Conservation (phyloP, 2,329 filamentous ascomycete species). For the Simplicillium aogashimaense region DNA sequence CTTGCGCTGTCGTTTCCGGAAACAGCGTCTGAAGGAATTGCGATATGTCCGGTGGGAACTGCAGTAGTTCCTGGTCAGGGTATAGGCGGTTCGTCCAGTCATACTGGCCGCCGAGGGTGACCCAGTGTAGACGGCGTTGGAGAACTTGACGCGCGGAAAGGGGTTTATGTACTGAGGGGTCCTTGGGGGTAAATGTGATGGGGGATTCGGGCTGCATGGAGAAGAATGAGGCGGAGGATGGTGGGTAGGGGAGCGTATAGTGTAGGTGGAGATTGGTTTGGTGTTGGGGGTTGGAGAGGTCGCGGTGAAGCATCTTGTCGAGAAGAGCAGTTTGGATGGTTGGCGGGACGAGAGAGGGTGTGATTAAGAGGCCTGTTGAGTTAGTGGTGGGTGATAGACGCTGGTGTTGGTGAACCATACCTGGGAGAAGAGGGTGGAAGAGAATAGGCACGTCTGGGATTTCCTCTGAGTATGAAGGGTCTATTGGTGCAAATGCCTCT, state of each 20-base stretch:
- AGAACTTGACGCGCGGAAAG: constrained; percentile 62
- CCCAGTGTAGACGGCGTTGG: constrained; percentile 78
- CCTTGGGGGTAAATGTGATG: constrained; percentile 55
- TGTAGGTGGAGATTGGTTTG: constrained; percentile 87
- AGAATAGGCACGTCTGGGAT: constrained; percentile 41
- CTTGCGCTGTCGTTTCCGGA: constrained; percentile 68
- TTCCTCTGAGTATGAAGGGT: constrained; percentile 19
- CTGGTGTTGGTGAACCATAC: constrained; percentile 29
- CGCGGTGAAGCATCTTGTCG: constrained; percentile 63
- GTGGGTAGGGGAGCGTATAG: constrained; percentile 56
- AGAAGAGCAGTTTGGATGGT: constrained; percentile 60
- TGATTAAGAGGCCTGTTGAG: constrained; percentile 61
- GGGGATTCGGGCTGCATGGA: constrained; percentile 35
- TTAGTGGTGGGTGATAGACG: background rate
- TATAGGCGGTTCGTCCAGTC: constrained; percentile 89
- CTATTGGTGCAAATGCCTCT: constrained; percentile 32
- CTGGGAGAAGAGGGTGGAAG: constrained; percentile 57
- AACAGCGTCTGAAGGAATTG: constrained; percentile 61
- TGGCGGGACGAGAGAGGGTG: constrained; percentile 65
- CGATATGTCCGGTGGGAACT: constrained; percentile 67
- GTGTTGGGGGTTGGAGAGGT: constrained; percentile 64
- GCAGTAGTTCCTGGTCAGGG: constrained; percentile 54
- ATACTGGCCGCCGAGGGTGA: constrained; percentile 91
- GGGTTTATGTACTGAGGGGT: constrained; percentile 64
- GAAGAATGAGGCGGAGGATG: constrained; percentile 40